Conservation (phyloP, 1,284 basidiomycete species). For the Blastosporella zonata region DNA sequence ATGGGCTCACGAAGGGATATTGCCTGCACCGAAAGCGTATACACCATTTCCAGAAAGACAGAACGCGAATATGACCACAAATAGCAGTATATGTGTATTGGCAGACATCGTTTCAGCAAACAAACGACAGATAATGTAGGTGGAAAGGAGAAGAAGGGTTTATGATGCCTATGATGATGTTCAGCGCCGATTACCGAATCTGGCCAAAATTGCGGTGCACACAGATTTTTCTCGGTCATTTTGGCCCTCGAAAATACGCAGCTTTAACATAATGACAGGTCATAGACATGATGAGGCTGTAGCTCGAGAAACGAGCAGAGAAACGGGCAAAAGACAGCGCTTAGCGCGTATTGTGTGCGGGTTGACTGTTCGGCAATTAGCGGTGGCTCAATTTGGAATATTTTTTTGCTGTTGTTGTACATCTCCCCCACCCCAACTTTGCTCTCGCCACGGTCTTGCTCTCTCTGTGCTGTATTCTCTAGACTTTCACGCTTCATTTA, state of each 20-base stretch:
- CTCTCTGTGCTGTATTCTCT: conserved; percentile 26
- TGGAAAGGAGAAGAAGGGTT: background rate
- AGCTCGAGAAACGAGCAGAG: too few species aligned
- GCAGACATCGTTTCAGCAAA: conserved; percentile 30
- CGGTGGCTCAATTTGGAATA: conserved; percentile 17
- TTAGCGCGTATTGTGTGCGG: too few species aligned
- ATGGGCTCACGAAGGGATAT: conserved; percentile 62
- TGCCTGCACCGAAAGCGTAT: conserved; percentile 73
- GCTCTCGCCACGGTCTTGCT: conserved; percentile 19
- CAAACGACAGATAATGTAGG: conserved; percentile 7
- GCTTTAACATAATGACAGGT: too few species aligned
- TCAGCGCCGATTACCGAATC: conserved; percentile 4
- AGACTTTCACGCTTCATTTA: conserved; percentile 29
- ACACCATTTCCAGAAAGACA: conserved; percentile 58
- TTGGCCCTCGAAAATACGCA: background rate
- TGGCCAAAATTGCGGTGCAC: conserved; percentile 8
- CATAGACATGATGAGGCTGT: background rate
- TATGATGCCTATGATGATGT: background rate
- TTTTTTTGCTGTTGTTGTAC: conserved; percentile 24
- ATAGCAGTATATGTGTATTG: conserved; percentile 39
- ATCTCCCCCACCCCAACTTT: conserved; percentile 14
- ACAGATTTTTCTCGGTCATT: conserved; percentile 1
- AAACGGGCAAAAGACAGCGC: too few species aligned
- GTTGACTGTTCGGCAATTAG: conserved; percentile 8
- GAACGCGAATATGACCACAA: conserved; percentile 54